Evolutionary conservation across 2,329 filamentous ascomycete species (phyloP).

Genomic region (Dichotomopilus funicola): DNA sequence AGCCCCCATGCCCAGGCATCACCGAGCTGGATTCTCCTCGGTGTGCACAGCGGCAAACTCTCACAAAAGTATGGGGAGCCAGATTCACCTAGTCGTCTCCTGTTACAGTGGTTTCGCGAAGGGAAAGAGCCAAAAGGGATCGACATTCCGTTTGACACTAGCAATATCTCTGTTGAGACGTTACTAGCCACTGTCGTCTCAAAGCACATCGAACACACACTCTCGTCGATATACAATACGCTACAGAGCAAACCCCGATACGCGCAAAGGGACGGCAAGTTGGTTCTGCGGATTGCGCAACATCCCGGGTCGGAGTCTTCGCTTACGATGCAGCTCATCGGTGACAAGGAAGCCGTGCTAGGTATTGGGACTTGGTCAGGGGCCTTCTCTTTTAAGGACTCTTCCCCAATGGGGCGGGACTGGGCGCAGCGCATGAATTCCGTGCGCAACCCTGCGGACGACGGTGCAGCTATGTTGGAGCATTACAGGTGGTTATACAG

Average conservation of each 20-base stretch:
- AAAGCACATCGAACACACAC: conserved; percentile 64
- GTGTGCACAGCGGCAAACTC: conserved; percentile 60
- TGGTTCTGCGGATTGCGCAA: conserved; percentile 39
- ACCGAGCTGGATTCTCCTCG: conserved; percentile 90
- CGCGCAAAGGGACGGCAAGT: conserved; percentile 49
- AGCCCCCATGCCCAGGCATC: conserved; percentile 37
- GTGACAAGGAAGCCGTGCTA: conserved; percentile 53
- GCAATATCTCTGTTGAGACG: conserved; percentile 63
- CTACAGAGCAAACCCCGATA: conserved; percentile 57
- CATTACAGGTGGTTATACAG: conserved; percentile 55
- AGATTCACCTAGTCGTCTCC: conserved; percentile 48
- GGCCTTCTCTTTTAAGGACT: conserved; percentile 63
- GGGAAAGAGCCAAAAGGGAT: conserved; percentile 65
- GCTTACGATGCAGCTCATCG: conserved; percentile 63
- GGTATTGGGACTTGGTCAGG: conserved; percentile 74
- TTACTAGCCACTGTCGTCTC: conserved; percentile 70
- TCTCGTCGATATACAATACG: conserved; percentile 58
- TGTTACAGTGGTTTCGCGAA: conserved; percentile 77
- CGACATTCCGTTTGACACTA: conserved; percentile 60
- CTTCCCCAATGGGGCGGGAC: conserved; percentile 47
- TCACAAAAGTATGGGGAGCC: conserved; percentile 31
- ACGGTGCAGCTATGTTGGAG: conserved; percentile 53
- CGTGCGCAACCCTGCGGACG: conserved; percentile 45
- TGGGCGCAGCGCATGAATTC: conserved; percentile 59
- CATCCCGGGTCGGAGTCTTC: conserved; percentile 50